phyloP scores from a whole-genome alignment of 768 basidiomycete genomes.

The Pleurotus sapidus region DNA sequence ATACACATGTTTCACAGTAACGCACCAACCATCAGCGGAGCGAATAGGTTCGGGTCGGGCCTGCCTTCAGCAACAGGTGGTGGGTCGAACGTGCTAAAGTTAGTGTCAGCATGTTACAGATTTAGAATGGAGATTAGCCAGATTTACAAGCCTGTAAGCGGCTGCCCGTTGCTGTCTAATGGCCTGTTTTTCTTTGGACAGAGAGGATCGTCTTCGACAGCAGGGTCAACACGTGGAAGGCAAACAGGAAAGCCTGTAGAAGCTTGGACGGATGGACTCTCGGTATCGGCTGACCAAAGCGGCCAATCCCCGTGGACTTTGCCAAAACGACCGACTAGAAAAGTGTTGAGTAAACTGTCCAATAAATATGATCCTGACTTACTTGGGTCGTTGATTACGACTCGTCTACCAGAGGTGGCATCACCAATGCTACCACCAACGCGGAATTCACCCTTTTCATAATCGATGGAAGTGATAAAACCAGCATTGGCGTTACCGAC shows the following conservation, averaged over 20 bases:
- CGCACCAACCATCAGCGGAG: conserved; percentile 9
- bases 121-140: neutral
- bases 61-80: conserved; percentile 12
- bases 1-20: neutral
- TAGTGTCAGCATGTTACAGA: neutral
- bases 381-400: conserved; percentile 17
- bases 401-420: conserved; percentile 9
- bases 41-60: conserved; percentile 16
- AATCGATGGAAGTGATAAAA: conserved; percentile 16
- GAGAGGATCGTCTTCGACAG: conserved; percentile 10
- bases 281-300: conserved; percentile 17
- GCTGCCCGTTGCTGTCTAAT: conserved; percentile 8
- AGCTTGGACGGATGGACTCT: conserved; percentile 15
- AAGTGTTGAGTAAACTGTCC: neutral
- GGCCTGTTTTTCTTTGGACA: conserved; percentile 15
- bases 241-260: conserved; percentile 13
- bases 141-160: conserved; percentile 12
- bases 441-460: conserved; percentile 13
- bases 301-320: conserved; percentile 16
- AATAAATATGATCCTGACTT: neutral
- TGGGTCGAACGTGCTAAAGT: conserved; percentile 12
- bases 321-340: conserved; percentile 14
- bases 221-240: conserved; percentile 11
- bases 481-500: conserved; percentile 13
- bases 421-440: conserved; percentile 12